phyloP scores from a whole-genome alignment of 176 grass and related monocot species.

The Phoenix roebelenii region DNA sequence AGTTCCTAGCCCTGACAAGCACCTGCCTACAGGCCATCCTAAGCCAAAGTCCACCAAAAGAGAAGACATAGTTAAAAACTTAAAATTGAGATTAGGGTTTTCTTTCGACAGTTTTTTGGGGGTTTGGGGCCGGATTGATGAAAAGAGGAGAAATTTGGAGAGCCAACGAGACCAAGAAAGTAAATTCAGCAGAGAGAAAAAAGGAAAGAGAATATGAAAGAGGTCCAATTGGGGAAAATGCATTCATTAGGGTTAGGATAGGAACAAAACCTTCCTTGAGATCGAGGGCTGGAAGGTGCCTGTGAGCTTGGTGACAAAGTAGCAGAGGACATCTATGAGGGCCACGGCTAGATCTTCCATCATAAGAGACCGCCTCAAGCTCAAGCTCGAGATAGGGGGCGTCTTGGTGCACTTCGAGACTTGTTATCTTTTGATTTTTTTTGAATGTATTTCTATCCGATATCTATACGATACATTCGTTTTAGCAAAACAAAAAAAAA shows the following conservation, averaged over 20 bases:
- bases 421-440: too few relatives aligned
- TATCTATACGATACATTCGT: too few relatives aligned
- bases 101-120: too few relatives aligned
- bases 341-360: constrained; percentile 93
- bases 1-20: constrained; percentile 80
- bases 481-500: too few relatives aligned
- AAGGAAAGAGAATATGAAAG: not conserved
- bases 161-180: too few relatives aligned
- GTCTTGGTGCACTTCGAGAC: too few relatives aligned
- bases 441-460: too few relatives aligned
- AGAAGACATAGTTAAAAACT: not conserved
- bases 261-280: constrained; percentile 61
- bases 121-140: too few relatives aligned
- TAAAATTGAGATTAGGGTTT: too few relatives aligned
- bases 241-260: not conserved
- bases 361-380: constrained; percentile 19
- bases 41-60: not conserved
- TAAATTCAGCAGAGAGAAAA: too few relatives aligned
- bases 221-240: not conserved
- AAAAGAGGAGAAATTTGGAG: too few relatives aligned
- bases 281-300: constrained; percentile 33
- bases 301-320: constrained; percentile 92
- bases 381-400: too few relatives aligned
- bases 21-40: constrained; percentile 44
- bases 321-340: constrained; percentile 84